A percentile compares a stretch with the other conserved stretches of the same genome.
Conservation (phyloP, 371 early-diverging fungal genomes). For the Lichtheimia ramosa region DNA sequence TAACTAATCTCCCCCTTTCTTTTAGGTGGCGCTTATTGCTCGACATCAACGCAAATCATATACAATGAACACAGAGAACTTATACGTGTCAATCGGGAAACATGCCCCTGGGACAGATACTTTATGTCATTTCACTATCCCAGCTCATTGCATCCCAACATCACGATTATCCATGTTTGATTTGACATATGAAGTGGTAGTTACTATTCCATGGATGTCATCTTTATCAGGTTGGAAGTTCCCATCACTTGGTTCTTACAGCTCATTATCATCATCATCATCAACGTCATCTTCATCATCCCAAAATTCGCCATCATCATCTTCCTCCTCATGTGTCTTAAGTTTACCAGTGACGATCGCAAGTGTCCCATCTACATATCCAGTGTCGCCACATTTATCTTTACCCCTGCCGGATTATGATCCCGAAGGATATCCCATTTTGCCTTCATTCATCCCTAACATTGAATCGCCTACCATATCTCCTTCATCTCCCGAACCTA, state of each 20-base stretch:
- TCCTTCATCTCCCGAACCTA: slow-evolving; percentile 23
- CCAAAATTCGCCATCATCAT: slow-evolving; percentile 8
- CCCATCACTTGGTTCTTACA: slow-evolving; percentile 1
- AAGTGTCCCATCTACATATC: slow-evolving; percentile 29
- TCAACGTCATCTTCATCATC: background rate
- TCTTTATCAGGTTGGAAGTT: slow-evolving; percentile 3
- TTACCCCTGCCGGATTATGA: slow-evolving; percentile 23
- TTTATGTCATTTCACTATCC: slow-evolving; percentile 32
- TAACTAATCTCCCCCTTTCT: slow-evolving; percentile 3
- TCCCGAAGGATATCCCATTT: slow-evolving; percentile 3
- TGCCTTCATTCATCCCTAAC: slow-evolving; percentile 30
- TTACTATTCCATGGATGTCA: slow-evolving; percentile 28
- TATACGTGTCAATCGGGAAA: slow-evolving; percentile 29
- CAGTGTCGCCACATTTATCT: slow-evolving; percentile 22
- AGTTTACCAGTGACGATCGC: slow-evolving; percentile 33
- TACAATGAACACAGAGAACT: slow-evolving; percentile 28
- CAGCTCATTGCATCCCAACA: slow-evolving; percentile 34
- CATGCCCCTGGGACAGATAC: slow-evolving; percentile 22
- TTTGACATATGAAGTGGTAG: slow-evolving; percentile 28
- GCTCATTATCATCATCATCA: slow-evolving; percentile 10
- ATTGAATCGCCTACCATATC: slow-evolving; percentile 27
- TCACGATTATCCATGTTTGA: slow-evolving; percentile 25
- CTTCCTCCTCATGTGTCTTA: slow-evolving; percentile 1
- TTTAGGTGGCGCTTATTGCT: slow-evolving; percentile 1
- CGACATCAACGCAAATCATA: slow-evolving; percentile 21